phyloP scores from a whole-genome alignment of 148 eudicot species.

The Chenopodium berlandieri region DNA sequence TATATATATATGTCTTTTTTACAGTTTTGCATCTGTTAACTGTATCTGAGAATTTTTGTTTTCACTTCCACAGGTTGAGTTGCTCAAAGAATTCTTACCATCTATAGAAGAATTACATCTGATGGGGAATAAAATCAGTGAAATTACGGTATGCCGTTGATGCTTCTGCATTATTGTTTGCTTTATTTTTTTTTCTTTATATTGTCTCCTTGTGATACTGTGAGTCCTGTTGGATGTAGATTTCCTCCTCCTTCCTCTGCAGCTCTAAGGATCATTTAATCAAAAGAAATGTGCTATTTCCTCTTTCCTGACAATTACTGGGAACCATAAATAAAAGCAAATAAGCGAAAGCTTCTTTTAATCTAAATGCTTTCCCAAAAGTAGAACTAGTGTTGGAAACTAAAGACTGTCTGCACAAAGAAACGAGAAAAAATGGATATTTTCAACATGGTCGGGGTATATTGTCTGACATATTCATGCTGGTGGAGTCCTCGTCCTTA shows the following conservation, averaged over 20 bases:
- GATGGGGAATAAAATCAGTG: constrained; percentile 65
- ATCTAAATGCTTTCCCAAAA: neutral
- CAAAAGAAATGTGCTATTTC: neutral
- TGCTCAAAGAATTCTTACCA: constrained; percentile 59
- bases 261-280: neutral
- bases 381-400: neutral
- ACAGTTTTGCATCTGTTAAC: neutral
- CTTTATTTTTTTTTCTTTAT: neutral
- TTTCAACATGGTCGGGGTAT: neutral
- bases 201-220: constrained; percentile 1
- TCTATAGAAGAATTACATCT: constrained; percentile 84
- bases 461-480: neutral
- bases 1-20: too few relatives aligned
- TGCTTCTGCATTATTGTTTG: neutral
- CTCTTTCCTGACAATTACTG: neutral
- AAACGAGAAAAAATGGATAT: neutral
- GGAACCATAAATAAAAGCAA: neutral
- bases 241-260: neutral
- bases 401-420: neutral
- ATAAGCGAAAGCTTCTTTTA: neutral
- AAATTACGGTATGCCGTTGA: constrained; percentile 50
- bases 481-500: neutral
- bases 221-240: neutral
- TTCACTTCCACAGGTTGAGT: constrained; percentile 56
- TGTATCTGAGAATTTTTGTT: constrained; percentile 19